Percentiles rank a stretch among this genome's conserved stretches.
phyloP scores from a whole-genome alignment of 371 early-diverging fungal species.

The Saksenaea oblongispora region DNA sequence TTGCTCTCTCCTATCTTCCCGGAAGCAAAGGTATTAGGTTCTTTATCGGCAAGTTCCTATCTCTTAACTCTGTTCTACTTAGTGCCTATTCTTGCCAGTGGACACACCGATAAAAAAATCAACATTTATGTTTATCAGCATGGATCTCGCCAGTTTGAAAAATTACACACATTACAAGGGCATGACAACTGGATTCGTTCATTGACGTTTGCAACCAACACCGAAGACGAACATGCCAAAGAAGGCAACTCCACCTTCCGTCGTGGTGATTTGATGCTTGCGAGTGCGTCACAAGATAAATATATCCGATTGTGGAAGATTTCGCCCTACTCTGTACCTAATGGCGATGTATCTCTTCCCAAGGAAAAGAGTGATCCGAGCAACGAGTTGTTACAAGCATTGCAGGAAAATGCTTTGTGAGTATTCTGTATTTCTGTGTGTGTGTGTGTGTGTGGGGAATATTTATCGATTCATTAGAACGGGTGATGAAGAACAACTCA shows the following conservation, averaged over 20 bases:
- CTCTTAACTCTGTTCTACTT: background rate
- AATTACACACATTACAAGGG: conserved; percentile 72
- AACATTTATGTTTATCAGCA: conserved; percentile 57
- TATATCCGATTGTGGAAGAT: conserved; percentile 92
- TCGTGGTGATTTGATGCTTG: conserved; percentile 81
- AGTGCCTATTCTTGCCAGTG: conserved; percentile 74
- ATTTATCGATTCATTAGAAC: conserved; percentile 22
- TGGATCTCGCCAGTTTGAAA: conserved; percentile 53
- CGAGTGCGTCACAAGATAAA: conserved; percentile 90
- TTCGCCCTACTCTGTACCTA: conserved; percentile 34
- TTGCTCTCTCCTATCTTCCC: conserved; percentile 75
- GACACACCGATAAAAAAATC: conserved; percentile 75
- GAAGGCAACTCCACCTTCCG: conserved; percentile 55
- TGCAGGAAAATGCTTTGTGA: conserved; percentile 56
- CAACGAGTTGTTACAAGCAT: conserved; percentile 54
- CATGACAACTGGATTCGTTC: conserved; percentile 95
- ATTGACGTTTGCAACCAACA: conserved; percentile 73
- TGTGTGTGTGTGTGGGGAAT: too few relatives aligned
- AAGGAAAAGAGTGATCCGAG: conserved; percentile 25
- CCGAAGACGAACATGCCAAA: conserved; percentile 23
- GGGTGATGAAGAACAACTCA: conserved; percentile 61
- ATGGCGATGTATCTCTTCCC: background rate
- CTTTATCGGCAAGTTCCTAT: background rate
- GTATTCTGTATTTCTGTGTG: background rate
- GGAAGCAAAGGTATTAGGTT: conserved; percentile 47